phyloP scores from a whole-genome alignment of 1,139 yeast genomes.

The Scheffersomyces cryptocercus region DNA sequence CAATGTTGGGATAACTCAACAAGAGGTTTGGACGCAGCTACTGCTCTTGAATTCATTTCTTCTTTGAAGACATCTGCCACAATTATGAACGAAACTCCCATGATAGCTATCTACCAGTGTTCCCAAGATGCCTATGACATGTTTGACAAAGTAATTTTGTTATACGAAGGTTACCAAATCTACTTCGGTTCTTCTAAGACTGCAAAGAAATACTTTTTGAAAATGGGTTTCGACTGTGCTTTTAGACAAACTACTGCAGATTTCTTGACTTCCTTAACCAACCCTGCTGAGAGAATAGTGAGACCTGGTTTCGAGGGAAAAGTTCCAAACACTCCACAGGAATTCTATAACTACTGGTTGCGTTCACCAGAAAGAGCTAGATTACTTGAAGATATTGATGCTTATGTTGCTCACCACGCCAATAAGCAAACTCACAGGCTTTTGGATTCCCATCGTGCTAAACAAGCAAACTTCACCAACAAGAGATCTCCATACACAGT shows the following conservation, averaged over 20 bases:
- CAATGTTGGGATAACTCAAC: constrained; percentile 80
- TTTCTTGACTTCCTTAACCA: constrained; percentile 70
- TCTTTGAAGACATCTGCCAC: constrained; percentile 67
- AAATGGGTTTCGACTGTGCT: constrained; percentile 60
- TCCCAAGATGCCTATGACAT: constrained; percentile 75
- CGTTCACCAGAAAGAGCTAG: constrained; percentile 19
- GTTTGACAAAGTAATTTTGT: constrained; percentile 71
- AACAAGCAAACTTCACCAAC: constrained; percentile 26
- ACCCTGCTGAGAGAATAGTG: constrained; percentile 65
- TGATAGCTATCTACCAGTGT: constrained; percentile 83
- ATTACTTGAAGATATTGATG: constrained; percentile 20
- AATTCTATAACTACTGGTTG: constrained; percentile 29
- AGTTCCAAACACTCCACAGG: constrained; percentile 29
- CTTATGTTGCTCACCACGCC: constrained; percentile 9
- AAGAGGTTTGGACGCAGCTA: constrained; percentile 74
- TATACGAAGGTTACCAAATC: constrained; percentile 79
- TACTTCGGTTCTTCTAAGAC: constrained; percentile 62
- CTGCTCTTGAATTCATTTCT: constrained; percentile 72
- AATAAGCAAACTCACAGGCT: constrained; percentile 6
- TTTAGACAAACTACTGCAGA: constrained; percentile 18
- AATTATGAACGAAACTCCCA: constrained; percentile 57
- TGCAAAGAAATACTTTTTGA: constrained; percentile 61
- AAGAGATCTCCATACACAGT: constrained; percentile 35
- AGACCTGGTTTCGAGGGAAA: constrained; percentile 47
- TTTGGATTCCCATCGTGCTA: constrained; percentile 28